These are phyloP conservation scores for Agrocybe pediades DNA, from an alignment of 768 basidiomycete genomes.

Conservation along the genomic window DNA sequence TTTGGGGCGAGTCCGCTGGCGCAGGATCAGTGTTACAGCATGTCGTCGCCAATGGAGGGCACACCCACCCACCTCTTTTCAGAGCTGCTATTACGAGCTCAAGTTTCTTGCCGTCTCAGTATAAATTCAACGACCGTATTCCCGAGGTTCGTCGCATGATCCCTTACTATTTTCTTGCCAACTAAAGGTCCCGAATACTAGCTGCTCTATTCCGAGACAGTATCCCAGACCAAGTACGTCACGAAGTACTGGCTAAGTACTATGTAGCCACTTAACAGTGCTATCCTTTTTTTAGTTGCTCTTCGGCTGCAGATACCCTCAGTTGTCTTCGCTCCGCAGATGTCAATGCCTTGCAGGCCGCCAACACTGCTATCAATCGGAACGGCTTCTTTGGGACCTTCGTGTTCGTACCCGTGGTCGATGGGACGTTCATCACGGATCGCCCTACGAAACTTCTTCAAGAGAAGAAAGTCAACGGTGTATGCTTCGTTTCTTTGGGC, in stretches of 20 bases:
- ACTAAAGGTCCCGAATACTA: constrained; percentile 7
- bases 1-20: constrained; percentile 48
- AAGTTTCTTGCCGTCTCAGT: constrained; percentile 45
- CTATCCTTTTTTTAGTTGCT: constrained; percentile 29
- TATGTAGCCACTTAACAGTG: too few relatives aligned
- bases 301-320: constrained; percentile 30
- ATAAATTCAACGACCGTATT: constrained; percentile 42
- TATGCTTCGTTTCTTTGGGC: not conserved
- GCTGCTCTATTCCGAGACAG: constrained; percentile 3
- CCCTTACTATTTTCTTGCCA: not conserved
- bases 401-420: constrained; percentile 46
- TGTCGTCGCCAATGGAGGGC: constrained; percentile 45
- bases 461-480: constrained; percentile 20
- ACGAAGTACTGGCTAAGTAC: constrained; percentile 11
- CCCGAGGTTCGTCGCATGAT: constrained; percentile 32
- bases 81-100: constrained; percentile 48
- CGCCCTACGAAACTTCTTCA: constrained; percentile 41
- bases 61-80: constrained; percentile 46
- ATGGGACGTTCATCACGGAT: constrained; percentile 45
- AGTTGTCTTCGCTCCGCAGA: constrained; percentile 41
- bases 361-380: constrained; percentile 31
- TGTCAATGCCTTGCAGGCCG: constrained; percentile 28
- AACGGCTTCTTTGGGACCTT: constrained; percentile 41
- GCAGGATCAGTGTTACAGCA: constrained; percentile 55
- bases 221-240: constrained; percentile 9